A percentile compares a stretch with the other conserved stretches of the same genome.
These are phyloP conservation scores for Isatis tinctoria DNA, from an alignment of 345 rosid genomes.

Conservation along the genomic window DNA sequence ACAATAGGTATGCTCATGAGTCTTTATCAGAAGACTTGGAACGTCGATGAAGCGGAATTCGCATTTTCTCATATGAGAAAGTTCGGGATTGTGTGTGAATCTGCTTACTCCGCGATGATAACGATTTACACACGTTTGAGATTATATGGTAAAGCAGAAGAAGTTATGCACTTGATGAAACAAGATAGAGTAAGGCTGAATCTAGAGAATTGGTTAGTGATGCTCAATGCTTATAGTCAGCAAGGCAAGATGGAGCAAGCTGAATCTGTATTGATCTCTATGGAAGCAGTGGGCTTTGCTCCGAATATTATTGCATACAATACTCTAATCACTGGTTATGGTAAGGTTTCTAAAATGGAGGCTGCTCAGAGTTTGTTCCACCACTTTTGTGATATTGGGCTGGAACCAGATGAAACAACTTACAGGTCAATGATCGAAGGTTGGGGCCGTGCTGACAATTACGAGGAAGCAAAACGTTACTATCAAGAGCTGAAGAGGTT, in stretches of 20 bases:
- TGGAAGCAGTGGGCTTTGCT: conserved; percentile 53
- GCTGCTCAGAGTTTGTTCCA: conserved; percentile 57
- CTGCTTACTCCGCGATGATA: conserved; percentile 89
- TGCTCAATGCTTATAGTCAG: conserved; percentile 82
- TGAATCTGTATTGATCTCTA: conserved; percentile 47
- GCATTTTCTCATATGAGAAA: conserved; percentile 65
- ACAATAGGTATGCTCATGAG: conserved; percentile 88
- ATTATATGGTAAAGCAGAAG: conserved; percentile 68
- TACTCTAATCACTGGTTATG: conserved; percentile 77
- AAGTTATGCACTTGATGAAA: conserved; percentile 53
- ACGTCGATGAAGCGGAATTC: conserved; percentile 70
- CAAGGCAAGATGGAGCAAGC: conserved; percentile 75
- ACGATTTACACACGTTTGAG: conserved; percentile 76
- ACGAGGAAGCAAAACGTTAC: conserved; percentile 45
- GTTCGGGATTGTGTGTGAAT: conserved; percentile 57
- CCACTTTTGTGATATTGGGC: conserved; percentile 41
- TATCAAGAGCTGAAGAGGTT: conserved; percentile 56
- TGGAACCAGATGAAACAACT: conserved; percentile 78
- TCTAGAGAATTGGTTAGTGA: conserved; percentile 76
- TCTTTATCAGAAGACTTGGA: conserved; percentile 73
- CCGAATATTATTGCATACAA: conserved; percentile 70
- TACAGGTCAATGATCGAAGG: conserved; percentile 93
- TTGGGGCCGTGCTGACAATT: conserved; percentile 74
- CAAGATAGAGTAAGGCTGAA: conserved; percentile 52
- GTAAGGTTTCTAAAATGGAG: conserved; percentile 66